phyloP scores from a whole-genome alignment of 495 filamentous ascomycete genomes.

The Talaromyces liani region DNA sequence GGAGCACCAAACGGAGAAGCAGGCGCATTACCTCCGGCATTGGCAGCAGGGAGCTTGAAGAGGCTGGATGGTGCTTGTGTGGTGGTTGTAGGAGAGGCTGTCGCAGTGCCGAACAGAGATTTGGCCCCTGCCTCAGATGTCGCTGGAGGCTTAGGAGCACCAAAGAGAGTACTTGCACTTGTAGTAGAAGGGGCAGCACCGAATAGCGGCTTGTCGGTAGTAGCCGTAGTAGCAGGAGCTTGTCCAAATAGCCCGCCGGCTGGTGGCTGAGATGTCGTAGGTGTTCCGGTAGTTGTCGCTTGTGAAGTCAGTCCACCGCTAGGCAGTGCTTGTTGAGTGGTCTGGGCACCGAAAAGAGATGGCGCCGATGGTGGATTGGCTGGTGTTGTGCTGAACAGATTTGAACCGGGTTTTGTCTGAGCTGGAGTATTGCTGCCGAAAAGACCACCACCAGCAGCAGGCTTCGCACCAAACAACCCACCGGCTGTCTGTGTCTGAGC shows the following conservation, averaged over 20 bases:
- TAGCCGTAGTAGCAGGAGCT: neutral
- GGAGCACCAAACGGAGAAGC: slow-evolving; percentile 18
- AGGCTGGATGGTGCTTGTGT: slow-evolving; percentile 25
- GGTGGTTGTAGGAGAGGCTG: slow-evolving; percentile 14
- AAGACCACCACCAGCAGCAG: slow-evolving; percentile 20
- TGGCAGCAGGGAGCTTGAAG: slow-evolving; percentile 28
- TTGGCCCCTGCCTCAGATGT: slow-evolving; percentile 20
- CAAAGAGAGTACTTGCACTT: slow-evolving; percentile 25
- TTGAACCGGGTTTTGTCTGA: slow-evolving; percentile 20
- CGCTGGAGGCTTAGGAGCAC: slow-evolving; percentile 31
- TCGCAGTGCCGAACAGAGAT: slow-evolving; percentile 21
- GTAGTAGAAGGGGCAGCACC: slow-evolving; percentile 9
- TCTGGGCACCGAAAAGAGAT: slow-evolving; percentile 22
- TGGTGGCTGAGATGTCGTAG: slow-evolving; percentile 13
- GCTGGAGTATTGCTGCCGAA: slow-evolving; percentile 38
- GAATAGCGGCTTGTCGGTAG: slow-evolving; percentile 7
- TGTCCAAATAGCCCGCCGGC: slow-evolving; percentile 4
- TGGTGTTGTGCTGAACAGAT: slow-evolving; percentile 55
- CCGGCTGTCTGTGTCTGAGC: slow-evolving; percentile 29
- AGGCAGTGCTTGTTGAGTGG: slow-evolving; percentile 21
- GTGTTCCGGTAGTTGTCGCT: slow-evolving; percentile 10
- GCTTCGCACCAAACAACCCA: slow-evolving; percentile 43
- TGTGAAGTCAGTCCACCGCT: slow-evolving; percentile 9
- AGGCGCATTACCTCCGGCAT: slow-evolving; percentile 20
- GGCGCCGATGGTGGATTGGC: slow-evolving; percentile 46